Base-by-base conservation (phyloP, 202 grass and related monocot genomes). In the Carex sylvatica region DNA sequence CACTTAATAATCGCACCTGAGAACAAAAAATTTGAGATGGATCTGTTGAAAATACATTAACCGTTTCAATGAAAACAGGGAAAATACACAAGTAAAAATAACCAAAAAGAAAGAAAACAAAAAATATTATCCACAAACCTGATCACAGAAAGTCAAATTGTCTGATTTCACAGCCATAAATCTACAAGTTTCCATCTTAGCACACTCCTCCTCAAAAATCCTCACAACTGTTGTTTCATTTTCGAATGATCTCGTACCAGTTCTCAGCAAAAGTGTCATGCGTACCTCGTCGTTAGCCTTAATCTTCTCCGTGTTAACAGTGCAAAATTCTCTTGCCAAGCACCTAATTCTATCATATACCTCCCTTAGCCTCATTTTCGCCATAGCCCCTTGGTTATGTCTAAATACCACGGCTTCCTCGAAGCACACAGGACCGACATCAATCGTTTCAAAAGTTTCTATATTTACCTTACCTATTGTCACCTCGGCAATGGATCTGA, bases 121-220 rank as follows among this genome's bases (percentile, higher is more conserved):
- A 15, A 30, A 31, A 51, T 14, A 26, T 16, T 40, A 65, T 24
- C 12, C 0, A 47, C 12, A 2, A 23, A 88, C 85, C 91, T 93
- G 85, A 2, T 88, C 89, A 23, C 93, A 91, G 66, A 97, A 93
- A 49, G 93, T 93, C 73, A 91, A 20, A 88, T 89, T 93, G 20
- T 86, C 23, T 2, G 59, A 31, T 52, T 58, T 83, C 3, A 66
- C 78, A 6, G 85, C 60, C 36, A 77, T 72, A 38, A 91, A 18
- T 4, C 6, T 38, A 76, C 93, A 97, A 9, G 75, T 80, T 0
- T 56, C 49, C 2, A 93, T 19, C 1, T 87, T 87, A 2, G 24
- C 30, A 38, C 89, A 93, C 81, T 70, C 88, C 47, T 70, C 64
- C 0, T 24, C 23, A 72, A 93, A 90, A 52, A 89, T 74, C 4